Percentiles rank a stretch among this genome's conserved stretches.
Evolutionary conservation across 2,329 filamentous ascomycete genomes (phyloP).

Genomic region (Dothideomycetes sp.): DNA sequence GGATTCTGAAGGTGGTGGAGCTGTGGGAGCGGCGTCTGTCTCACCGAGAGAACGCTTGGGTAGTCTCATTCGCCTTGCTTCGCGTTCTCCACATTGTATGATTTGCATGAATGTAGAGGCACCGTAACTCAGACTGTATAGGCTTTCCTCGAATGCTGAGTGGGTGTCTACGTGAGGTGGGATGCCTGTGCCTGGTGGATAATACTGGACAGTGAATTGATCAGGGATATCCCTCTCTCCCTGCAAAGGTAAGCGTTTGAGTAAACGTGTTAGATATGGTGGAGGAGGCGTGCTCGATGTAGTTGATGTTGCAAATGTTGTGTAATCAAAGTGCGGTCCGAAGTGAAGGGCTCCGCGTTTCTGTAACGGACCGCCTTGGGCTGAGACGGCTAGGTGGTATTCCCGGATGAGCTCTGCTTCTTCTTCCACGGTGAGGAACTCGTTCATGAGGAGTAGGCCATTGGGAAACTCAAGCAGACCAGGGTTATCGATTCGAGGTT

Average conservation of each 20-base stretch:
- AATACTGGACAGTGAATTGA: constrained; percentile 10
- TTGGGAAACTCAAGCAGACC: constrained; percentile 1
- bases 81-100: constrained; percentile 5
- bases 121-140: constrained; percentile 13
- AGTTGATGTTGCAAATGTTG: constrained; percentile 8
- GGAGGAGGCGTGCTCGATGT: constrained; percentile 8
- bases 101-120: constrained; percentile 8
- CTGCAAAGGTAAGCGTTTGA: constrained; percentile 5
- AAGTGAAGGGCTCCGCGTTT: constrained; percentile 10
- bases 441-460: constrained; percentile 6
- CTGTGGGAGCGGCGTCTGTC: background rate
- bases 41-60: constrained; percentile 11
- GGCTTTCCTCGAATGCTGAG: constrained; percentile 11
- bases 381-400: constrained; percentile 5
- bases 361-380: background rate
- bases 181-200: constrained; percentile 9
- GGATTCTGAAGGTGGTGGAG: background rate
- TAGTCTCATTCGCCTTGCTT: constrained; percentile 6
- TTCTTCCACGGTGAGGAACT: constrained; percentile 10
- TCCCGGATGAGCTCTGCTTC: constrained; percentile 10
- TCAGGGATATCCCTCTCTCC: constrained; percentile 8
- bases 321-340: constrained; percentile 12
- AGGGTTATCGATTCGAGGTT: background rate
- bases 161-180: constrained; percentile 14
- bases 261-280: constrained; percentile 2